Evolutionary conservation across 257 asterid species (phyloP), one percentile per base, ranked within the genome.

Genomic region (Solanum pinnatisectum): DNA sequence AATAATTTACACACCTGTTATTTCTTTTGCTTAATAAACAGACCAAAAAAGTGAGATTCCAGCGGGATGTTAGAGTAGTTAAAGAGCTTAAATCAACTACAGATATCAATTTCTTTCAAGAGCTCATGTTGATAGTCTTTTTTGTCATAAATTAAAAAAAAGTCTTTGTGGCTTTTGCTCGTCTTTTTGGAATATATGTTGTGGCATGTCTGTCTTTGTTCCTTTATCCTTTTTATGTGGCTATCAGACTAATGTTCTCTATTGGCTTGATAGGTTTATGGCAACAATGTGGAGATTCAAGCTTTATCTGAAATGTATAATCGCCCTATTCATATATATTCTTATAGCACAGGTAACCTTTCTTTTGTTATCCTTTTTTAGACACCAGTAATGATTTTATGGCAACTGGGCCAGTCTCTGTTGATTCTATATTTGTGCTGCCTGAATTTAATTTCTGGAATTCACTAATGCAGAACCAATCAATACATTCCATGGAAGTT

Each of bases 271-370:
- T 91, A 96, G 99, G 99, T 96, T 74, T 96, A 95, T 83, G 99
- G 99, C 70, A 97, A 97, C 91, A 97, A 97, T 89, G 92, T 93
- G 87, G 99, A 97, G 95, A 97, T 97, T 89, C 99, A 97, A 91
- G 98, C 98, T 86, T 83, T 97, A 88, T 95, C 95, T 87, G 99
- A 97, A 90, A 97, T 97, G 98, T 97, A 97, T 91, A 96, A 96
- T 91, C 98, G 99, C 86, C 99, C 99, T 56, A 96, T 96, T 83
- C 99, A 97, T 86, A 97, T 97, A 88, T 96, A 94, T 90, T 97
- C 99, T 40, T 97, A 94, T 94, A 94, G 95, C 92, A 93, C 99
- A 93, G 98, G 99, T 97, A 89, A 88, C 59, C 60, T 40, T 84
- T 83, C 33, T 67, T 82, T 25, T 35, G 86, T 56, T 20, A 30